Evolutionary conservation across 306 rosid genomes (phyloP).

Genomic region (Trifolium dubium): DNA sequence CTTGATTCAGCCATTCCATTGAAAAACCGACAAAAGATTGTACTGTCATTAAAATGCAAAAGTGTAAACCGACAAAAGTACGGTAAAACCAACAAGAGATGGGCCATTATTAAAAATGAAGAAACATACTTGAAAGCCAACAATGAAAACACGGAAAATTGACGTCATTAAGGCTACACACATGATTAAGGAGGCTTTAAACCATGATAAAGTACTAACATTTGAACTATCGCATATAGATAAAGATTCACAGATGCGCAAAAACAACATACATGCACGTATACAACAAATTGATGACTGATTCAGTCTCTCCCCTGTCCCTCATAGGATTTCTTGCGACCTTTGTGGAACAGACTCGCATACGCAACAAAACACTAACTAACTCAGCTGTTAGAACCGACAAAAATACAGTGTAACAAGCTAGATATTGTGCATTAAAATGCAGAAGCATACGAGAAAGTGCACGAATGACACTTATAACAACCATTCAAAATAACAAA

Average conservation of each 20-base stretch:
- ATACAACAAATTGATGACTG: constrained; percentile 32
- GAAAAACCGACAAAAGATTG: not conserved
- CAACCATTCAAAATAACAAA: constrained; percentile 16
- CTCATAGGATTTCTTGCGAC: not conserved
- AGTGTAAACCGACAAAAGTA: not conserved
- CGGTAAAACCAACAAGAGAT: not conserved
- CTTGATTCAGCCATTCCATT: constrained; percentile 2
- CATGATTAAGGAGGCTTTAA: constrained; percentile 12
- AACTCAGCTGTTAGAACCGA: not conserved
- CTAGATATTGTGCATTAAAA: constrained; percentile 21
- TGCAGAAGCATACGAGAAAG: constrained; percentile 18
- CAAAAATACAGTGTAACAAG: constrained; percentile 17
- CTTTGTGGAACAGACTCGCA: not conserved
- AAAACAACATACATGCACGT: not conserved
- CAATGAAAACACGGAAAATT: not conserved
- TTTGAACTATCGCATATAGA: not conserved
- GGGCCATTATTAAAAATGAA: not conserved
- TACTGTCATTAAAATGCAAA: constrained; percentile 22
- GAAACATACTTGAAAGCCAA: constrained; percentile 1
- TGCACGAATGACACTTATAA: not conserved
- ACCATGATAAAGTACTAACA: not conserved
- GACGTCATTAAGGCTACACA: not conserved
- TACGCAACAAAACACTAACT: not conserved
- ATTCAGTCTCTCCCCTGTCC: constrained; percentile 3
- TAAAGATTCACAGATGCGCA: not conserved